Percentiles rank a stretch among this genome's conserved stretches.
These are phyloP conservation scores for Tricholoma matsutake DNA, from an alignment of 768 basidiomycete genomes.

Conservation along the genomic window DNA sequence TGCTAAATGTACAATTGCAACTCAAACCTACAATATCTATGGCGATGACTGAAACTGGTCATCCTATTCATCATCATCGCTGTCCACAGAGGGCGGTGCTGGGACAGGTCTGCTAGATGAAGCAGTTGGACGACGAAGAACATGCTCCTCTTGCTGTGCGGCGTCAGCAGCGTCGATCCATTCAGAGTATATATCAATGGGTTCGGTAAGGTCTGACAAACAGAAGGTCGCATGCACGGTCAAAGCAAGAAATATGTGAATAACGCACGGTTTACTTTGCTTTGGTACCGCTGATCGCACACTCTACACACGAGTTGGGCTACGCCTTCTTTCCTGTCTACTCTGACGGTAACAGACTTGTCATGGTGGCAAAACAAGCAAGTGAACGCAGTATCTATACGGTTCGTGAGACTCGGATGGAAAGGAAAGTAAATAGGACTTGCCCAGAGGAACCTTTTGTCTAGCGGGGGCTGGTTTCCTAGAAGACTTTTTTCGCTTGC, in stretches of 20 bases:
- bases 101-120: slow-evolving; percentile 57
- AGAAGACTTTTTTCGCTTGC: slow-evolving; percentile 88
- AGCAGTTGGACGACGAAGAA: slow-evolving; percentile 50
- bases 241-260: slow-evolving; percentile 10
- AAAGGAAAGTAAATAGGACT: slow-evolving; percentile 17
- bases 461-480: slow-evolving; percentile 71
- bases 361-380: slow-evolving; percentile 91
- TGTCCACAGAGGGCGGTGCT: slow-evolving; percentile 41
- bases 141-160: slow-evolving; percentile 62
- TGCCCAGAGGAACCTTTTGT: slow-evolving; percentile 73
- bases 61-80: slow-evolving; percentile 44
- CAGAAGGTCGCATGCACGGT: background rate
- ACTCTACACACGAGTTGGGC: slow-evolving; percentile 80
- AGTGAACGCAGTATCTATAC: slow-evolving; percentile 75
- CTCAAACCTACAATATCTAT: slow-evolving; percentile 12
- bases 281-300: slow-evolving; percentile 85
- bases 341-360: slow-evolving; percentile 79
- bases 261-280: slow-evolving; percentile 77
- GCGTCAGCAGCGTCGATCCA: slow-evolving; percentile 91
- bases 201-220: slow-evolving; percentile 72
- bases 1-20: slow-evolving; percentile 12
- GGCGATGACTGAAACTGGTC: slow-evolving; percentile 3
- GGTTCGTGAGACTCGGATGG: background rate
- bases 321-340: slow-evolving; percentile 83
- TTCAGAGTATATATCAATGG: slow-evolving; percentile 87